Percentiles rank a stretch among this genome's conserved stretches.
phyloP scores from a whole-genome alignment of 768 basidiomycete genomes.

The Cantharellus anzutake region DNA sequence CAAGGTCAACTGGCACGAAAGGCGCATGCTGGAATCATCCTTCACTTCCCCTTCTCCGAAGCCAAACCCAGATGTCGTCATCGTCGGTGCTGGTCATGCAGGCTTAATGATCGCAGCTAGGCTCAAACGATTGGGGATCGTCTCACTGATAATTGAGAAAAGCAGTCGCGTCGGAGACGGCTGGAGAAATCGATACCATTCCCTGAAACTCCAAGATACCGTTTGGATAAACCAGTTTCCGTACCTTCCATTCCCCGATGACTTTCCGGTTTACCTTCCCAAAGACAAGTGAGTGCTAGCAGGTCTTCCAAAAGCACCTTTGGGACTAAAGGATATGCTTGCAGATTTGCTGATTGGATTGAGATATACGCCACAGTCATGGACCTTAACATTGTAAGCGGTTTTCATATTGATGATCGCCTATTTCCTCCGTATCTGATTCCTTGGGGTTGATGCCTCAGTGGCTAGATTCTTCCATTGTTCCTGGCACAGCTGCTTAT shows the following conservation, averaged over 20 bases:
- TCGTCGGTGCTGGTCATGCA: conserved; percentile 6
- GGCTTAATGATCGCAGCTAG: conserved; percentile 15
- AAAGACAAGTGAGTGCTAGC: conserved; percentile 8
- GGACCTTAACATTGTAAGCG: neutral
- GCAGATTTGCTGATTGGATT: conserved; percentile 2
- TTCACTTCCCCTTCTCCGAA: neutral
- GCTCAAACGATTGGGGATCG: conserved; percentile 14
- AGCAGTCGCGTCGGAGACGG: conserved; percentile 14
- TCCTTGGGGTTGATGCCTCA: neutral
- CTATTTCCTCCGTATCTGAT: neutral
- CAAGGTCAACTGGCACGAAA: neutral
- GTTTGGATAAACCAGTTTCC: conserved; percentile 13
- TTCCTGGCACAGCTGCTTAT: neutral
- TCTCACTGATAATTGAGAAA: conserved; percentile 12
- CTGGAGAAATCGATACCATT: conserved; percentile 15
- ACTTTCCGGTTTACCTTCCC: conserved; percentile 8
- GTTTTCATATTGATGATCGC: neutral
- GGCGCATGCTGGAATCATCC: neutral
- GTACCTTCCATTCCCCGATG: conserved; percentile 12
- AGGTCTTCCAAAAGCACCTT: too few species aligned
- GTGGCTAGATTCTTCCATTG: neutral
- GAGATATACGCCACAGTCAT: neutral
- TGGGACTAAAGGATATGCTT: too few species aligned
- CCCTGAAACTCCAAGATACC: conserved; percentile 13
- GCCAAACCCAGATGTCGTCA: conserved; percentile 2